Percentiles rank a stretch among this genome's conserved stretches.
phyloP scores from a whole-genome alignment of 345 rosid species.

The Syzygium aromaticum region DNA sequence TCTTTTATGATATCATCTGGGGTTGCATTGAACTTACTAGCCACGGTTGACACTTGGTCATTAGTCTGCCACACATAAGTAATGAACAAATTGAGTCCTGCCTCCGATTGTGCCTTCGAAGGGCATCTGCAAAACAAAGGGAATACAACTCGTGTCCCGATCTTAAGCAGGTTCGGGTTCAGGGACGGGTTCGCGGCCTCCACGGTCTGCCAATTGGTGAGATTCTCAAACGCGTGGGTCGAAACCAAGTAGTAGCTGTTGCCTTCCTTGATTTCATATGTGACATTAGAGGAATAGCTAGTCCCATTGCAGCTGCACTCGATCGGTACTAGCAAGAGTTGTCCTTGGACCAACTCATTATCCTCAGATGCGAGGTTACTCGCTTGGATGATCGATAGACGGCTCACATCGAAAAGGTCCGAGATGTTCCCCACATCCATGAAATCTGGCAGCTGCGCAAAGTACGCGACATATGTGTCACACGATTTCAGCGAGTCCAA shows the following conservation, averaged over 20 bases:
- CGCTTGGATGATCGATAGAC: conserved; percentile 20
- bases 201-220: conserved; percentile 38
- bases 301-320: conserved; percentile 39
- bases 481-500: conserved; percentile 16
- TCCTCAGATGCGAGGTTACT: conserved; percentile 46
- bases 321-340: conserved; percentile 48
- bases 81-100: conserved; percentile 26
- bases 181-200: conserved; percentile 27
- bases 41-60: conserved; percentile 29
- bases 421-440: conserved; percentile 40
- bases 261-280: conserved; percentile 38
- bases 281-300: conserved; percentile 36
- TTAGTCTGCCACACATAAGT: conserved; percentile 47
- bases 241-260: conserved; percentile 44
- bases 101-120: conserved; percentile 12
- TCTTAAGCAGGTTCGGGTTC: conserved; percentile 20
- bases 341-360: conserved; percentile 24
- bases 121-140: conserved; percentile 64
- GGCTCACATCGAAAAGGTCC: conserved; percentile 32
- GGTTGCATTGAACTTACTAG: conserved; percentile 32
- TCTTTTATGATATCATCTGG: conserved; percentile 20
- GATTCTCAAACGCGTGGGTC: conserved; percentile 26
- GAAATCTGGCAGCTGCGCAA: conserved; percentile 29
- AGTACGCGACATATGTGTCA: conserved; percentile 27
- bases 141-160: conserved; percentile 30